Base-by-base conservation (phyloP, 768 basidiomycete genomes). In the Pholiota microspora region DNA sequence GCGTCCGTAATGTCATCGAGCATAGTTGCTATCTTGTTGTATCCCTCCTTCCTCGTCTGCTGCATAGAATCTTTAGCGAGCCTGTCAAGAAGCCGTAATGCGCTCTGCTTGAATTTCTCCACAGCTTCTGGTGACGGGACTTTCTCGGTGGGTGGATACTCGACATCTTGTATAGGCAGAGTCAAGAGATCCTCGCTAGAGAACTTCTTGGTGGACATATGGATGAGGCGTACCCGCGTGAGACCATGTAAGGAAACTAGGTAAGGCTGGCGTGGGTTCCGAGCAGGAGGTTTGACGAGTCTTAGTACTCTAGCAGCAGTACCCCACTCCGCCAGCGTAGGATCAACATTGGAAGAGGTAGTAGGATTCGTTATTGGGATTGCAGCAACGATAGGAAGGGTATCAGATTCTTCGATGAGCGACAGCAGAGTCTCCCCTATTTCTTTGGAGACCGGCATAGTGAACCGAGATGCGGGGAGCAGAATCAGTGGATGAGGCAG, bases 401-500 rank as follows among this genome's bases (percentile, higher is more conserved):
- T 70, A 49, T 90, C 87, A 2, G 86, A 81, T 45, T 86, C 81
- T 34, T 88, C 83, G 42, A 89, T 79, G 59, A 90, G 78, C 0
- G 82, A 70, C 32, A 89, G 74, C 6, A 95, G 71, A 6, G 78
- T 80, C 58, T 88, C 82, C 18, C 86, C 89, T 31, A 86, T 76
- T 21, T 77, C 59, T 16, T 75, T 77, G 15, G 82, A 74, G 18
- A 95, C 77, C 0, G 88, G 84, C 55, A 93, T 69, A 0, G 88
- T 85, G 40, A 89, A 73, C 12, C 84, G 74, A 0, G 87, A 82
- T 7, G 82, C 83, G 0, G 93, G 93, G 10, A 92, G 80, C 32
- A 94, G 82, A 54, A 94, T 71, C 42, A 83, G 72, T 0, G 93
- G 93, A 58, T 86, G 76, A 0, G 83, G 78, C 25, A 95, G 81